Conservation (phyloP, 208 protist species). For the Trypanosomatidae sp. region DNA sequence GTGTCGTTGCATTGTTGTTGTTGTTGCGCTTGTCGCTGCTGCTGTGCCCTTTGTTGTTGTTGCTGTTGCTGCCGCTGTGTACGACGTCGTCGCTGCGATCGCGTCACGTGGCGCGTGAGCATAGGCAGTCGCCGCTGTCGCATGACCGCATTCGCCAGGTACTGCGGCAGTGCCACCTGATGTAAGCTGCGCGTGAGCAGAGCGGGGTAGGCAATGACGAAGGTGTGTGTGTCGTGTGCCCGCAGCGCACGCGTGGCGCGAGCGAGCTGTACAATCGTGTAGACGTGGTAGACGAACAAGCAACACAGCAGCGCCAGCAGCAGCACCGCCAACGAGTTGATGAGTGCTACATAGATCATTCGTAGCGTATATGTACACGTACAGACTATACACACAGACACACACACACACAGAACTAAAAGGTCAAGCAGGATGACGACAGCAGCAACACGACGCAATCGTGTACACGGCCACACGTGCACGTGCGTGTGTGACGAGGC, state of each 20-base stretch:
- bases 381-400: no score
- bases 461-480: no score
- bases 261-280: constrained; percentile 5
- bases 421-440: no score
- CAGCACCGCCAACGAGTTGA: constrained; percentile 19
- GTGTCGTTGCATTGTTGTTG: no score
- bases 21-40: no score
- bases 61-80: no score
- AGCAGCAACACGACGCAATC: no score
- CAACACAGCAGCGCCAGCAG: constrained; percentile 13
- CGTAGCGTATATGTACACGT: background rate
- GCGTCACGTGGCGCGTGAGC: no score
- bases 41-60: no score
- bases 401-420: no score
- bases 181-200: constrained; percentile 29
- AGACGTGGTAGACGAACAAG: constrained; percentile 6
- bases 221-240: constrained; percentile 10
- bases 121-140: constrained; percentile 3
- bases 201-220: constrained; percentile 27
- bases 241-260: constrained; percentile 8
- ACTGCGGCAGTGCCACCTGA: constrained; percentile 21
- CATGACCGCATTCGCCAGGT: constrained; percentile 13
- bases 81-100: no score
- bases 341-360: constrained; percentile 13
- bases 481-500: no score